These are phyloP conservation scores for Annulohypoxylon moriforme DNA, from an alignment of 495 filamentous ascomycete genomes.

Conservation along the genomic window DNA sequence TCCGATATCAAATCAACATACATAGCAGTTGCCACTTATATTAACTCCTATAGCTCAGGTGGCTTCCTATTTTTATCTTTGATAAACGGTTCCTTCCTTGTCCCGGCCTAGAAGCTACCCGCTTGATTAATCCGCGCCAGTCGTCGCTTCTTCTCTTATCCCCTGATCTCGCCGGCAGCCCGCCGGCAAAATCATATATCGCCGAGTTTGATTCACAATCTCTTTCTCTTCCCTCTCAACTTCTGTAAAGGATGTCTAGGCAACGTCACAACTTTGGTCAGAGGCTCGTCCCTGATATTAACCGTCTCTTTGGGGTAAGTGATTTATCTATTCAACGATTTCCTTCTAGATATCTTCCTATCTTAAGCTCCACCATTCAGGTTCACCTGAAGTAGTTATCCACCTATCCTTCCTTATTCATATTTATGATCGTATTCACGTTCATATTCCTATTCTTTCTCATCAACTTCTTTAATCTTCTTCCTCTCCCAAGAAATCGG, in stretches of 20 bases:
- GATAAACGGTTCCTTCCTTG: background rate
- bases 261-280: conserved; percentile 17
- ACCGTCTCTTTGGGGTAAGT: conserved; percentile 37
- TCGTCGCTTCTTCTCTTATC: background rate
- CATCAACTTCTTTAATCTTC: background rate
- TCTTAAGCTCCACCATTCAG: background rate
- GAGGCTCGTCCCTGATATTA: conserved; percentile 37
- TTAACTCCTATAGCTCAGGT: background rate
- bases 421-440: background rate
- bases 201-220: too few species aligned
- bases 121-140: background rate
- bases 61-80: background rate
- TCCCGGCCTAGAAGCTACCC: background rate
- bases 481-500: background rate
- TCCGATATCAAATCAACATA: background rate
- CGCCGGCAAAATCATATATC: background rate
- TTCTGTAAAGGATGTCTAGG: conserved; percentile 12
- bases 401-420: background rate
- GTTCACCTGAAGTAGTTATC: background rate
- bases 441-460: background rate
- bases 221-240: background rate
- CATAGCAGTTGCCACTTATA: background rate
- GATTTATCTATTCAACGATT: background rate
- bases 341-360: background rate
- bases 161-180: background rate